Percentiles rank a stretch among this genome's conserved stretches.
Conservation (phyloP, 768 basidiomycete genomes). For the Lentinula sp. region DNA sequence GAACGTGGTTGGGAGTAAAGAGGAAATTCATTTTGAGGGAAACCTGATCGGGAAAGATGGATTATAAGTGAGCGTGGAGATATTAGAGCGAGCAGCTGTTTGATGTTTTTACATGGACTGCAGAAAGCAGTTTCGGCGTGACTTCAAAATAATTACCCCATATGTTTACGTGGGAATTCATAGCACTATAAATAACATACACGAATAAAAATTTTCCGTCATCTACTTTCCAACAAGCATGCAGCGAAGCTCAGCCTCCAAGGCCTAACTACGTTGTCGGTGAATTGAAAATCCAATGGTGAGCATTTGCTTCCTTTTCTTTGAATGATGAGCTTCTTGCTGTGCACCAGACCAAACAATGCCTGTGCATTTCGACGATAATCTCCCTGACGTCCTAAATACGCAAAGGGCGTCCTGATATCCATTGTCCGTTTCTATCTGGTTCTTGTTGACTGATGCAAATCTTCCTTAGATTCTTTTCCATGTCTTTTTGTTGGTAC, state of each 20-base stretch:
- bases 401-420: conserved; percentile 49
- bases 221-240: too few species aligned
- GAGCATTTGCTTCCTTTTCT: conserved; percentile 16
- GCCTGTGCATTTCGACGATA: conserved; percentile 37
- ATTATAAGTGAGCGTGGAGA: not conserved
- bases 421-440: conserved; percentile 11
- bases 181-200: too few species aligned
- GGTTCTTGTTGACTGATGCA: not conserved
- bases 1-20: conserved; percentile 81
- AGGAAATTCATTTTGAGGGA: conserved; percentile 51
- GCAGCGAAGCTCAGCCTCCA: too few species aligned
- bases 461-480: not conserved
- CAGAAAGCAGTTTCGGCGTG: not conserved
- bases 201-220: too few species aligned
- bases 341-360: conserved; percentile 55
- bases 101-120: not conserved
- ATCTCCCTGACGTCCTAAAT: conserved; percentile 39
- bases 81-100: not conserved
- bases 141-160: not conserved
- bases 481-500: too few species aligned
- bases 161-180: not conserved
- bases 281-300: not conserved
- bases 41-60: not conserved
- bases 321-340: conserved; percentile 40
- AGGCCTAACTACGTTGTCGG: too few species aligned